Evolutionary conservation across 2,329 filamentous ascomycete species (phyloP), one percentile per base, ranked within the genome.

Genomic region (Metarhizium sp.): DNA sequence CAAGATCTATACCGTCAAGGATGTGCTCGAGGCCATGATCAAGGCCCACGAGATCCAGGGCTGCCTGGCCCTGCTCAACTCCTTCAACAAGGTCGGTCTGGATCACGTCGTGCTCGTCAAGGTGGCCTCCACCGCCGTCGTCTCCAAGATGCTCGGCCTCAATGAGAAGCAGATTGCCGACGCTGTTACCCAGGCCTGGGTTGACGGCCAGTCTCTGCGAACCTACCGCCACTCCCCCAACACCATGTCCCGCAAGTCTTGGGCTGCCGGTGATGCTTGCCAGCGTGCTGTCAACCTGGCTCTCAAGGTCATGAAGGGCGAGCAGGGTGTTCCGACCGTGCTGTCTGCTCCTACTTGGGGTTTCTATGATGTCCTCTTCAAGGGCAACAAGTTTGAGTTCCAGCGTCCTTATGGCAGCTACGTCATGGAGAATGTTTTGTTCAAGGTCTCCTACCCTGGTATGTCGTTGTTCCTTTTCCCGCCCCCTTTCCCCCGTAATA

Each of bases 341-440:
- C 84, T 99, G 57, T 94, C 90, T 51, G 91, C 92, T 10, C 91
- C 91, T 42, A 85, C 86, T 57, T 99, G 94, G 94, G 94, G 94
- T 58, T 99, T 97, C 82, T 99, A 99, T 76, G 94, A 99, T 69
- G 92, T 97, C 61, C 82, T 95, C 61, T 99, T 97, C 81, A 90
- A 92, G 78, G 91, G 91, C 75, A 90, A 95, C 67, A 89, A 89
- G 74, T 99, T 99, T 71, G 79, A 91, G 73, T 99, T 96, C 81
- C 92, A 97, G 80, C 86, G 94, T 60, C 85, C 87, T 57, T 99
- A 99, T 69, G 92, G 92, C 69, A 95, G 88, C 79, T 99, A 99
- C 73, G 94, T 99, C 63, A 99, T 99, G 94, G 94, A 99, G 84
- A 99, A 97, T 69, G 91, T 99, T 58, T 85, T 99, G 61, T 99